phyloP scores from a whole-genome alignment of 106 monocot species.

The Ottelia alismoides region DNA sequence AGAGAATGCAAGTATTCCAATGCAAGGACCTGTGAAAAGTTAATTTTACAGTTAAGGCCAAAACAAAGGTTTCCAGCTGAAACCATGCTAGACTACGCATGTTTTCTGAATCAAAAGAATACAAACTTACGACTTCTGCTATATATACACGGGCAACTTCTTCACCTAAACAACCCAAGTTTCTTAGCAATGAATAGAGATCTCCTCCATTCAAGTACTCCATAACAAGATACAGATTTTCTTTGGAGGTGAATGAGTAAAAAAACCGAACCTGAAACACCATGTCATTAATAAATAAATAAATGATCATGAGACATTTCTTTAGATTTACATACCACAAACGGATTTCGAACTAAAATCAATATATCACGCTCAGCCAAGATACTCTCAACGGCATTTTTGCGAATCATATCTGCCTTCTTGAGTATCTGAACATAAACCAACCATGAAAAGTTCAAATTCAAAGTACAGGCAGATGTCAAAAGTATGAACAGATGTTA shows the following conservation, averaged over 20 bases:
- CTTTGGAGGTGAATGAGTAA: constrained; percentile 96
- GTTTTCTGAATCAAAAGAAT: no score
- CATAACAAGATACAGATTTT: constrained; percentile 98
- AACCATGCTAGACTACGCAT: no score
- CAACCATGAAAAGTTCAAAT: no score
- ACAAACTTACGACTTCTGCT: constrained; percentile 90
- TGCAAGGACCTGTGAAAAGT: constrained; percentile 68
- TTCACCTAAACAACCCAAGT: constrained; percentile 92
- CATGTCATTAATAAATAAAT: not conserved
- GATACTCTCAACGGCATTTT: constrained; percentile 99
- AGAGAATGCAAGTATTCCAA: constrained; percentile 95
- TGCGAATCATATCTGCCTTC: constrained; percentile 99
- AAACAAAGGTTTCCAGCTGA: no score
- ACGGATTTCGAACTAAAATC: constrained; percentile 94
- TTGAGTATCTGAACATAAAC: constrained; percentile 96
- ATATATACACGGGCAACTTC: constrained; percentile 89
- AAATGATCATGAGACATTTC: not conserved
- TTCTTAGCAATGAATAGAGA: constrained; percentile 88
- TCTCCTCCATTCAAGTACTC: constrained; percentile 99
- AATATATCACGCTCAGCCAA: constrained; percentile 95
- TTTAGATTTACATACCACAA: constrained; percentile 72
- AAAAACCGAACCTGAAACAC: constrained; percentile 77
- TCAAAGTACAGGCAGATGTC: no score
- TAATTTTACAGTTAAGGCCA: no score
- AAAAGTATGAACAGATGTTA: no score